Evolutionary conservation across 106 monocot species (phyloP).

Genomic region (Posidonia australis): DNA sequence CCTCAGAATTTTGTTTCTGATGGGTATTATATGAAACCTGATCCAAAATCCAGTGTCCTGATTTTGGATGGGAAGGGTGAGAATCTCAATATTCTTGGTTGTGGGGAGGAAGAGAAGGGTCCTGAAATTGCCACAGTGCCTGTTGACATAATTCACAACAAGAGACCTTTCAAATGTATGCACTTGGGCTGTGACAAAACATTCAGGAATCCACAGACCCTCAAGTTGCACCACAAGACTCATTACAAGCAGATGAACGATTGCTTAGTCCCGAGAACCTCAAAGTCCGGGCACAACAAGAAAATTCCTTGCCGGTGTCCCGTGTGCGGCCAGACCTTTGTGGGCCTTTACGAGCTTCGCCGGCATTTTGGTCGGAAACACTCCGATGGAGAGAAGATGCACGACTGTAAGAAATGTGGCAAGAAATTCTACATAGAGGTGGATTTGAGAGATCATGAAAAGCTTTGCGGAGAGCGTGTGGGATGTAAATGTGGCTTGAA

Average conservation of each 20-base stretch:
- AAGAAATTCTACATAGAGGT: conserved; percentile 9
- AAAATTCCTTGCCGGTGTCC: conserved; percentile 8
- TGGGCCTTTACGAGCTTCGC: conserved; percentile 11
- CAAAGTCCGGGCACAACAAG: conserved; percentile 9
- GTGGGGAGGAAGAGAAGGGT: neutral
- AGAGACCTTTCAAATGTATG: conserved; percentile 4
- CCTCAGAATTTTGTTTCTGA: conserved; percentile 2
- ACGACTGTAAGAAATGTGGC: conserved; percentile 3
- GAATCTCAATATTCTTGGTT: neutral
- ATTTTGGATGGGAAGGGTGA: neutral
- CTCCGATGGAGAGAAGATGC: conserved; percentile 7
- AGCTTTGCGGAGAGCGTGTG: neutral
- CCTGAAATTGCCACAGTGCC: conserved; percentile 6
- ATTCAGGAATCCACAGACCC: conserved; percentile 7
- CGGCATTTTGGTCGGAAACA: conserved; percentile 6
- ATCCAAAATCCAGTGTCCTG: neutral
- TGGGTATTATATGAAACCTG: neutral
- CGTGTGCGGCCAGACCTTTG: conserved; percentile 4
- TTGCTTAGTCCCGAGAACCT: neutral
- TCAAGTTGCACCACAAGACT: conserved; percentile 11
- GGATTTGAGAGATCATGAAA: conserved; percentile 6
- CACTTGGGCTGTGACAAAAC: conserved; percentile 4
- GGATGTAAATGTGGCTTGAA: conserved; percentile 4
- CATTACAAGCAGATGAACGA: conserved; percentile 9
- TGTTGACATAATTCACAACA: conserved; percentile 5